A percentile compares a stretch with the other conserved stretches of the same genome.
Evolutionary conservation across 768 basidiomycete species (phyloP).

Genomic region (Suillus alpinus): DNA sequence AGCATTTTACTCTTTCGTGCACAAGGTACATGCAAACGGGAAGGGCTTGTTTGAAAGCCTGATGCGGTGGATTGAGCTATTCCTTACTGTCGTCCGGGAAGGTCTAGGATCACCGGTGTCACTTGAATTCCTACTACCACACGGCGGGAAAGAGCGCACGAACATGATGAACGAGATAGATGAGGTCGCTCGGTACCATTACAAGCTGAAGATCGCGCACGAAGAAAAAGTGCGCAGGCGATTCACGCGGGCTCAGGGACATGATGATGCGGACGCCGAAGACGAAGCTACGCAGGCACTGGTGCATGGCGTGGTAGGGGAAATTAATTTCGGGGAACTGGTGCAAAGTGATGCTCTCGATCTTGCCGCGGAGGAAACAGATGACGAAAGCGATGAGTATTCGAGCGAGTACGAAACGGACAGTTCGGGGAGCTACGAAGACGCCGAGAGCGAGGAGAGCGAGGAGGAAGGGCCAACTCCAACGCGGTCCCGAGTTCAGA

Average conservation of each 20-base stretch:
- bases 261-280: conserved; percentile 60
- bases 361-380: conserved; percentile 69
- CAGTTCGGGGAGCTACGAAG: conserved; percentile 14
- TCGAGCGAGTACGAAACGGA: conserved; percentile 35
- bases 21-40: conserved; percentile 98
- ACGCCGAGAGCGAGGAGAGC: conserved; percentile 12
- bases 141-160: conserved; percentile 71
- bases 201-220: conserved; percentile 88
- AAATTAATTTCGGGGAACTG: conserved; percentile 80
- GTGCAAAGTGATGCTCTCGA: conserved; percentile 78
- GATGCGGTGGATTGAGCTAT: conserved; percentile 97
- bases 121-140: conserved; percentile 88
- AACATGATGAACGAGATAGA: conserved; percentile 85
- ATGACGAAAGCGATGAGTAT: conserved; percentile 40
- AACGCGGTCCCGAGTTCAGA: neutral
- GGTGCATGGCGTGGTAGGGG: conserved; percentile 76
- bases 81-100: conserved; percentile 86
- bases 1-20: conserved; percentile 93
- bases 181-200: conserved; percentile 87
- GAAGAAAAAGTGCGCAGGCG: conserved; percentile 89
- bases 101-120: conserved; percentile 68
- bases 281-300: conserved; percentile 83
- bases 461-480: conserved; percentile 1
- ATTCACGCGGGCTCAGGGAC: conserved; percentile 60
- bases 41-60: conserved; percentile 89